phyloP scores from a whole-genome alignment of 208 protist genomes.

The Leishmania tropica region DNA sequence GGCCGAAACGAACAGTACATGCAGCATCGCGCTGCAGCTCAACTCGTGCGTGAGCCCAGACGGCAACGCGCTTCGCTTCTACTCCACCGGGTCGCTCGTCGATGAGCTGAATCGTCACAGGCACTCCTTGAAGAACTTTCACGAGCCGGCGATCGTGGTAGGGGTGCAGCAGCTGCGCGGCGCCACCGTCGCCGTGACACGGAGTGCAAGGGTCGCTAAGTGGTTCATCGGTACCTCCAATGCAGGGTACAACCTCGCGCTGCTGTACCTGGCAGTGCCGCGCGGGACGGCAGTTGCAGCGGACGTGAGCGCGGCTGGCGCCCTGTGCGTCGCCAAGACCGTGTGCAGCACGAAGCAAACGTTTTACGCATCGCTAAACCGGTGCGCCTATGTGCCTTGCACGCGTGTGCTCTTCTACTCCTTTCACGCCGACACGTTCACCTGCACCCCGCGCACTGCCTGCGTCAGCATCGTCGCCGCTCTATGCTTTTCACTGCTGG shows the following conservation, averaged over 20 bases:
- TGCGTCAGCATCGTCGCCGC: conserved; percentile 29
- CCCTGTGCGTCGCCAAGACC: conserved; percentile 4
- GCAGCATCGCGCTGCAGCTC: conserved; percentile 41
- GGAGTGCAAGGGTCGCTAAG: conserved; percentile 6
- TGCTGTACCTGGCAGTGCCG: conserved; percentile 37
- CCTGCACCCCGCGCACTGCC: conserved; percentile 33
- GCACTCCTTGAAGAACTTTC: not conserved
- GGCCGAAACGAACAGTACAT: conserved; percentile 16
- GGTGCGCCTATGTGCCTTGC: conserved; percentile 43
- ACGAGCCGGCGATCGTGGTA: conserved; percentile 50
- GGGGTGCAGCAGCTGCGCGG: conserved; percentile 52
- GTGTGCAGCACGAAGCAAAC: conserved; percentile 27
- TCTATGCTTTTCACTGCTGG: conserved; percentile 32
- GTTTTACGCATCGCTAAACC: conserved; percentile 55
- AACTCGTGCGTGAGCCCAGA: conserved; percentile 9
- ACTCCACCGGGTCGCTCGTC: conserved; percentile 49
- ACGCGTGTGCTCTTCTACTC: conserved; percentile 32
- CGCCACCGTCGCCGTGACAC: conserved; percentile 44
- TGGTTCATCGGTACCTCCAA: conserved; percentile 5
- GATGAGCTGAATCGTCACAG: not conserved
- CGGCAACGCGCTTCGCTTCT: conserved; percentile 36
- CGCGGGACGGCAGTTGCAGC: conserved; percentile 5
- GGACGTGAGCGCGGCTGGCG: not conserved
- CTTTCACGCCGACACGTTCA: conserved; percentile 47
- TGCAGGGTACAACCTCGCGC: conserved; percentile 12